Base-by-base conservation (phyloP, 306 rosid species). In the Ammopiptanthus mongolicus region DNA sequence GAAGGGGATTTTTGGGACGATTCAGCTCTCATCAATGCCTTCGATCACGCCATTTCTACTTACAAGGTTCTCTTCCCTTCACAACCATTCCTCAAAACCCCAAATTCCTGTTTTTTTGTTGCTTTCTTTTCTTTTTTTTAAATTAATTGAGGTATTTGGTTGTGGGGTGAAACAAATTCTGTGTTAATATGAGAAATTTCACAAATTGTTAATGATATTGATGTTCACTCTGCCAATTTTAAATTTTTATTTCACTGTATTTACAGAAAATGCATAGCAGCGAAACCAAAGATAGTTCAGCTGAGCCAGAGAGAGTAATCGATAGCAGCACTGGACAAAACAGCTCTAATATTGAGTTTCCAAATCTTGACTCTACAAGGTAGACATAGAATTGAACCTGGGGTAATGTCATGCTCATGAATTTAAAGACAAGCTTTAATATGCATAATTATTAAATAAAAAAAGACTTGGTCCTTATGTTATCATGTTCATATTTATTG, bases 1-100 rank as follows among this genome's bases (percentile, higher is more conserved):
- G 82, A 88, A 29, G 87, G 87, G 57, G 88, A 87, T 44, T 75
- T 90, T 61, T 94, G 96, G 96, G 97, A 94, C 74, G 96, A 94
- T 84, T 90, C 95, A 3, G 89, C 92, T 87, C 88, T 91, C 34
- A 75, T 91, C 82, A 69, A 55, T 75, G 97, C 95, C 75, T 90
- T 91, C 81, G 89, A 94, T n/a, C 69, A 78, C 48, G 91, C 98
- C 60, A 70, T 91, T 74, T 83, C 88, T 69, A 83, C 76, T 17
- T 94, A 87, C 86, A 94, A 91, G 96, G 96, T 89, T 65, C 23
- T 25, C 6, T 57, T 15, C 28, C 28, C 28, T 25, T 41, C 47
- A 41, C n/a, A 41, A 0, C 47, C 11, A 41, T 9, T 39, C 47
- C 47, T 34, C 39, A 34, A 6, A 13, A 6, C 31, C 8, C 48